Percentiles rank a stretch among this genome's conserved stretches.
These are phyloP conservation scores for Nissolia schottii DNA, from an alignment of 306 rosid genomes.

Conservation along the genomic window DNA sequence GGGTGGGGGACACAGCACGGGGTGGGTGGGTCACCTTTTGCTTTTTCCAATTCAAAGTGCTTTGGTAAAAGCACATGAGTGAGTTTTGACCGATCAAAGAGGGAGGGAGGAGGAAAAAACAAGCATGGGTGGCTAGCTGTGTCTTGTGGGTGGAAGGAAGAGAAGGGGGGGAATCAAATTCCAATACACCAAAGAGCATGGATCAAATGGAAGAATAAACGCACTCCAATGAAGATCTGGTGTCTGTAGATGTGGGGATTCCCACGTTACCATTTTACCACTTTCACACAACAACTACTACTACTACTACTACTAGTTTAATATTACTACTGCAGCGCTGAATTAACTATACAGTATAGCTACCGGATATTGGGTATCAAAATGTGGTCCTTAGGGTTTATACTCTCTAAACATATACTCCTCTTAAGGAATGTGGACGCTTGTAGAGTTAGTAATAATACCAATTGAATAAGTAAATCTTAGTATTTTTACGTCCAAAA, in stretches of 20 bases:
- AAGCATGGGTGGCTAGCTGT: slow-evolving; percentile 9
- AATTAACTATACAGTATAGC: too few species aligned
- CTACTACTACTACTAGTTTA: too few species aligned
- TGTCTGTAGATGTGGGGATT: slow-evolving; percentile 26
- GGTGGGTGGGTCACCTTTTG: slow-evolving; percentile 40
- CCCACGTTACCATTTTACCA: slow-evolving; percentile 18
- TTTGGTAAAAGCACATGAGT: slow-evolving; percentile 11
- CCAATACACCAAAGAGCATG: slow-evolving; percentile 28
- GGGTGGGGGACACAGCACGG: slow-evolving; percentile 26
- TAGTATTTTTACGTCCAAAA: too few species aligned
- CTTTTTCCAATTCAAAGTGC: slow-evolving; percentile 38
- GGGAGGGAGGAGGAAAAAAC: neutral
- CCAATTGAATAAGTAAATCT: too few species aligned
- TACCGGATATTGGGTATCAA: too few species aligned
- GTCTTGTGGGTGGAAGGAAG: slow-evolving; percentile 32
- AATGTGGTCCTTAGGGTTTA: too few species aligned
- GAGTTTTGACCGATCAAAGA: neutral
- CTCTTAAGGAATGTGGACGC: too few species aligned
- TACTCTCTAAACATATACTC: too few species aligned
- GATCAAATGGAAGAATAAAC: slow-evolving; percentile 52
- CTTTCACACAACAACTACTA: neutral
- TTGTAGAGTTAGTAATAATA: too few species aligned
- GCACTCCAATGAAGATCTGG: slow-evolving; percentile 69
- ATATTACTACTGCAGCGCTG: too few species aligned
- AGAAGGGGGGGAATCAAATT: slow-evolving; percentile 49